Percentiles rank a stretch among this genome's conserved stretches.
phyloP scores from a whole-genome alignment of 2,329 filamentous ascomycete genomes.

The Pezicula carpinea region DNA sequence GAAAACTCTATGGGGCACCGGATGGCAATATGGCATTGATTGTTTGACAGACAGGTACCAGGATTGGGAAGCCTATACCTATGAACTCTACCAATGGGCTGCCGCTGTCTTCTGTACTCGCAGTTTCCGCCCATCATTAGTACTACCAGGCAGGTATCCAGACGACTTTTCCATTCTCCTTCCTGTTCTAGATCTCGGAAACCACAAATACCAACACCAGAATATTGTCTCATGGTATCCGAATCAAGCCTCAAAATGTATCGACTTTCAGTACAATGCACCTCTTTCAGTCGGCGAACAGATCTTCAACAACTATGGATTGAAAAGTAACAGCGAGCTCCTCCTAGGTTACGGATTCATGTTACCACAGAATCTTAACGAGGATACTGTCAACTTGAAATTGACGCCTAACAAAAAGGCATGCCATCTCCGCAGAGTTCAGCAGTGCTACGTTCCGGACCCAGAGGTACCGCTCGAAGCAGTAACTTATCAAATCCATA shows the following conservation, averaged over 20 bases:
- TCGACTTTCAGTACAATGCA: background rate
- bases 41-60: constrained; percentile 10
- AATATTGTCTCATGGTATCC: constrained; percentile 36
- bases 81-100: constrained; percentile 57
- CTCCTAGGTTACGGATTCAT: constrained; percentile 61
- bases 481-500: constrained; percentile 21
- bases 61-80: constrained; percentile 16
- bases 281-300: constrained; percentile 45
- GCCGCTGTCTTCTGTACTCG: constrained; percentile 61
- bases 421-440: constrained; percentile 15
- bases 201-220: constrained; percentile 44
- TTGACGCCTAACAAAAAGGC: constrained; percentile 14
- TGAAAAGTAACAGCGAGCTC: constrained; percentile 71
- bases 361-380: constrained; percentile 36
- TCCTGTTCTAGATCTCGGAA: constrained; percentile 67
- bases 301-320: constrained; percentile 67
- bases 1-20: constrained; percentile 19
- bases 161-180: constrained; percentile 53
- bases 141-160: constrained; percentile 30
- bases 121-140: constrained; percentile 57
- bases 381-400: constrained; percentile 30
- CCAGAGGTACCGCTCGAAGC: constrained; percentile 7
- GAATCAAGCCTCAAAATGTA: background rate
- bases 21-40: constrained; percentile 19
- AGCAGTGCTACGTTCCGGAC: constrained; percentile 13